These are phyloP conservation scores for Raphanus raphanistrum DNA, from an alignment of 345 rosid genomes.

Conservation along the genomic window DNA sequence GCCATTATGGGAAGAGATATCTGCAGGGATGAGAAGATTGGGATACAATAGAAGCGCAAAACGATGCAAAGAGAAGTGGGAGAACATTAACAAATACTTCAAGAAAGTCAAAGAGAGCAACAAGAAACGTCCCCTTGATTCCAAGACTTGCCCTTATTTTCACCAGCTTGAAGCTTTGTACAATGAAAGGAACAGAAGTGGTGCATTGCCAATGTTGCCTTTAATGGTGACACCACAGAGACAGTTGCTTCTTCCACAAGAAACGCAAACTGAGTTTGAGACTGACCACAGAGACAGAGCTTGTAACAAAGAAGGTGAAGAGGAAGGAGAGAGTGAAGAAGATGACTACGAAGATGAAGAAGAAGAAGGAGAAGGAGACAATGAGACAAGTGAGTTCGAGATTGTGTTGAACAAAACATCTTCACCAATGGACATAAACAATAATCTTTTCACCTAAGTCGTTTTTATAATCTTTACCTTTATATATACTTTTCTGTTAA, in stretches of 20 bases:
- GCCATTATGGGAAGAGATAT: conserved; percentile 90
- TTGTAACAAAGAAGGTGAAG: conserved; percentile 34
- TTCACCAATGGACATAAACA: conserved; percentile 40
- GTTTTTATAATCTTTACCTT: background rate
- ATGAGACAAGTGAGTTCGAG: conserved; percentile 59
- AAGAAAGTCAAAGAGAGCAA: conserved; percentile 81
- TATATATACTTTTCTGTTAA: conserved; percentile 20
- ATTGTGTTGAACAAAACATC: conserved; percentile 57
- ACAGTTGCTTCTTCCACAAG: conserved; percentile 58
- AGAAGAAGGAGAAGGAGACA: conserved; percentile 43
- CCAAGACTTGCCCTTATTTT: conserved; percentile 90
- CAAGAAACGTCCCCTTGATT: conserved; percentile 67
- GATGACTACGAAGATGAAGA: conserved; percentile 43
- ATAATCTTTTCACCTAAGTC: conserved; percentile 35
- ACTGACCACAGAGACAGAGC: conserved; percentile 15
- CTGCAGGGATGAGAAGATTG: conserved; percentile 59
- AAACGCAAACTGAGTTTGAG: conserved; percentile 21
- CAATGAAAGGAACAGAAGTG: conserved; percentile 55
- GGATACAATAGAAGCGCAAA: conserved; percentile 77
- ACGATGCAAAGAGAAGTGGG: conserved; percentile 98
- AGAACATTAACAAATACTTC: conserved; percentile 94
- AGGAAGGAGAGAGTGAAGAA: conserved; percentile 45
- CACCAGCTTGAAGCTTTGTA: conserved; percentile 70
- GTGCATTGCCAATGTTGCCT: conserved; percentile 39
- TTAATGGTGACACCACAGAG: conserved; percentile 69